A percentile compares a stretch with the other conserved stretches of the same genome.
Evolutionary conservation across 108 stramenopile genomes (phyloP).

Genomic region (Craspedostauros australis): DNA sequence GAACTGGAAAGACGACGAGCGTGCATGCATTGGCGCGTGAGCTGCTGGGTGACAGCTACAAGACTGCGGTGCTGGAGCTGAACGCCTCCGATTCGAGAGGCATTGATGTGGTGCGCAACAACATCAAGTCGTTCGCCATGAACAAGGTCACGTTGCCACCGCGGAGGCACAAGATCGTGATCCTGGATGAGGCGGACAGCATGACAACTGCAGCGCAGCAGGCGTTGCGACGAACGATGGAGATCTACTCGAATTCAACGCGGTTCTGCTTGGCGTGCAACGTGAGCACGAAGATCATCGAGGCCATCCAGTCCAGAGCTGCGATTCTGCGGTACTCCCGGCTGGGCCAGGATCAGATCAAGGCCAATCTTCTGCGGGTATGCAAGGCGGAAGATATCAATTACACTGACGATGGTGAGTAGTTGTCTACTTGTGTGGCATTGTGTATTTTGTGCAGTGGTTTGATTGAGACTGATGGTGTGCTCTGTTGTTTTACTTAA

Average conservation of each 20-base stretch:
- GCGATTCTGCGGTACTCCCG: slow-evolving; percentile 94
- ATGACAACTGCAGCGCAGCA: slow-evolving; percentile 99
- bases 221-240: slow-evolving; percentile 96
- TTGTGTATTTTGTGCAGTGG: neutral
- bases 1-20: slow-evolving; percentile 84
- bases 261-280: slow-evolving; percentile 99
- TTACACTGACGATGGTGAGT: too few species aligned
- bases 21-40: slow-evolving; percentile 87
- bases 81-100: slow-evolving; percentile 98
- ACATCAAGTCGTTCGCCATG: slow-evolving; percentile 97
- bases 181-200: slow-evolving; percentile 97
- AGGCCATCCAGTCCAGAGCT: slow-evolving; percentile 98
- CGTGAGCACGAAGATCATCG: slow-evolving; percentile 95
- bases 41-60: slow-evolving; percentile 76
- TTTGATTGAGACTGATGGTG: neutral
- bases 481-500: neutral
- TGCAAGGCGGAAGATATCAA: slow-evolving; percentile 82
- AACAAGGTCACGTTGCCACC: slow-evolving; percentile 82
- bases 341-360: slow-evolving; percentile 87
- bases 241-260: slow-evolving; percentile 94
- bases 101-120: slow-evolving; percentile 96
- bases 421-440: too few species aligned
- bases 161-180: slow-evolving; percentile 94
- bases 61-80: slow-evolving; percentile 77
- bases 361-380: slow-evolving; percentile 82